phyloP scores from a whole-genome alignment of 1,139 yeast genomes.

The Debaryomycetaceae sp. region DNA sequence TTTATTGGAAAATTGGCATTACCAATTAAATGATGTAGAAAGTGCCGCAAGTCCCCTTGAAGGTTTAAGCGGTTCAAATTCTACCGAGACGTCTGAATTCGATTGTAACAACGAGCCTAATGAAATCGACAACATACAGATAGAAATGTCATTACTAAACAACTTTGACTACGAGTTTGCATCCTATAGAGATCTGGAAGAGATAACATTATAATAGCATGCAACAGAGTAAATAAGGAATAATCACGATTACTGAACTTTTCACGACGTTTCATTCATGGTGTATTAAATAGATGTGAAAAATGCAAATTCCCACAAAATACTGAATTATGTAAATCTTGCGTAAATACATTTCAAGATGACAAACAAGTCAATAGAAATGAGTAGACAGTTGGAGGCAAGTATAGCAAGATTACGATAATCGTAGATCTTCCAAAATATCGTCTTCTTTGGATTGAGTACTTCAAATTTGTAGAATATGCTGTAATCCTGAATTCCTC shows the following conservation, averaged over 20 bases:
- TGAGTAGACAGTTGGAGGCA: slow-evolving; percentile 1
- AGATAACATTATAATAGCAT: neutral
- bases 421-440: neutral
- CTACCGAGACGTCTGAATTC: neutral
- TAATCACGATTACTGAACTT: neutral
- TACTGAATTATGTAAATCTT: neutral
- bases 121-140: neutral
- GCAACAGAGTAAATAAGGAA: too few species aligned
- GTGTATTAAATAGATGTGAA: too few species aligned
- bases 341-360: neutral
- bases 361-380: slow-evolving; percentile 3
- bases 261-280: neutral
- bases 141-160: slow-evolving; percentile 1
- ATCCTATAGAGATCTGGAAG: slow-evolving; percentile 5
- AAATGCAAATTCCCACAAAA: too few species aligned
- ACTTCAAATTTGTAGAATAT: slow-evolving; percentile 5
- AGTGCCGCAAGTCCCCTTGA: neutral
- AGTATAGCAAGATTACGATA: slow-evolving; percentile 2
- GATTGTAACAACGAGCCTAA: neutral
- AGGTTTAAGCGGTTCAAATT: too few species aligned
- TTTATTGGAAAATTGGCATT: slow-evolving; percentile 4
- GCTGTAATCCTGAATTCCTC: slow-evolving; percentile 3
- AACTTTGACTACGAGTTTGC: slow-evolving; percentile 9
- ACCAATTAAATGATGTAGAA: neutral
- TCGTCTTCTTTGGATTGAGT: neutral